phyloP scores from a whole-genome alignment of 192 early-diverging fungal genomes.

The Spizellomyces sp. region DNA sequence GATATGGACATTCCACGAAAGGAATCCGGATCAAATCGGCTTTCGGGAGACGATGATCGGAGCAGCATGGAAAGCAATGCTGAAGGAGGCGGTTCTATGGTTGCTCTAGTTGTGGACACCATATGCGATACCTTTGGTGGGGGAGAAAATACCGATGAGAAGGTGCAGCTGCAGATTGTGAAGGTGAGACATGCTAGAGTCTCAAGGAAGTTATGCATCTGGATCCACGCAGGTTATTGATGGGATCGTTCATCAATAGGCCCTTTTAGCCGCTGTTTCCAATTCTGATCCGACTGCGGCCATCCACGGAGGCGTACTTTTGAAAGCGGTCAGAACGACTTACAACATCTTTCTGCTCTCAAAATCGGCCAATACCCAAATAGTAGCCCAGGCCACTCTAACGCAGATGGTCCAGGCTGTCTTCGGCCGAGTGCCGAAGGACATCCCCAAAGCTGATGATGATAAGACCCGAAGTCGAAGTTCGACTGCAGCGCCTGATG shows the following conservation, averaged over 20 bases:
- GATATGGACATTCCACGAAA: constrained; percentile 36
- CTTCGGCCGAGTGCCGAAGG: constrained; percentile 68
- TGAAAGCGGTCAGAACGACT: constrained; percentile 79
- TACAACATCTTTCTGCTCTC: constrained; percentile 90
- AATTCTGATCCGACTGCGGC: constrained; percentile 55
- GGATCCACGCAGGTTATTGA: background rate
- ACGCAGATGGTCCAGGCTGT: constrained; percentile 88
- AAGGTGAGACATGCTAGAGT: constrained; percentile 58
- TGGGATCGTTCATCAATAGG: constrained; percentile 40
- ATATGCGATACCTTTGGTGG: constrained; percentile 75
- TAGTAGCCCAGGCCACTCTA: constrained; percentile 82
- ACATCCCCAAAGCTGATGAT: background rate
- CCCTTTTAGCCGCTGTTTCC: constrained; percentile 81
- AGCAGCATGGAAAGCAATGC: constrained; percentile 37
- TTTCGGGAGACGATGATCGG: constrained; percentile 37
- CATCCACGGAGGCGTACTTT: constrained; percentile 73
- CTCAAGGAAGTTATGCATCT: no score
- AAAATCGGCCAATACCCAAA: constrained; percentile 72
- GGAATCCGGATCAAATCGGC: background rate
- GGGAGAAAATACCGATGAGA: constrained; percentile 79
- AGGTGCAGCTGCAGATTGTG: constrained; percentile 88
- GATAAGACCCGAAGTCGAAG: constrained; percentile 10
- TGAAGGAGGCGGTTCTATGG: constrained; percentile 41
- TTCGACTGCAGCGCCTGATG: background rate
- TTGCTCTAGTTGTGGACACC: constrained; percentile 71